Percentiles rank a stretch among this genome's conserved stretches.
phyloP scores from a whole-genome alignment of 345 rosid species.

The Acer yangbiense region DNA sequence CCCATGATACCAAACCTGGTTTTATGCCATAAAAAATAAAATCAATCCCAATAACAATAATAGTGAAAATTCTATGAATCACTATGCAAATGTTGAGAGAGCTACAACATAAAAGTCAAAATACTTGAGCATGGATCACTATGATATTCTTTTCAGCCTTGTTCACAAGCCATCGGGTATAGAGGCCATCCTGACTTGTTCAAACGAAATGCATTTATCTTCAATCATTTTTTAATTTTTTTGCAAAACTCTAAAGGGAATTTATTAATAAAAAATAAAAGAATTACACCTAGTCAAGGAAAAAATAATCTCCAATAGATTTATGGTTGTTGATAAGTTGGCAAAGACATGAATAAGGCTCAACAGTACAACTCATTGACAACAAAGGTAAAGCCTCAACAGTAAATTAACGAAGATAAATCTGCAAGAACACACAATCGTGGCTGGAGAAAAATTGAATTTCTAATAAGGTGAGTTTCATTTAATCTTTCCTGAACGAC shows the following conservation, averaged over 20 bases:
- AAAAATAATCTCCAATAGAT: neutral
- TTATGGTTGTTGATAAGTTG: neutral
- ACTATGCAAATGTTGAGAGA: neutral
- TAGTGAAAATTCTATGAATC: neutral
- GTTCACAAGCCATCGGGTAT: neutral
- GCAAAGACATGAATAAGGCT: neutral
- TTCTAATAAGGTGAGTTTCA: neutral
- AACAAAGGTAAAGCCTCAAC: neutral
- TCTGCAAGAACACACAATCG: neutral
- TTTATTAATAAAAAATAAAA: too few species aligned
- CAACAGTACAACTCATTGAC: neutral
- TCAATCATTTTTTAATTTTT: neutral
- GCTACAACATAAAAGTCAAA: neutral
- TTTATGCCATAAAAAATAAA: constrained; percentile 7
- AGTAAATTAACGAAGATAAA: neutral
- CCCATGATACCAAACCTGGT: constrained; percentile 99
- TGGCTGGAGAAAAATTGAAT: neutral
- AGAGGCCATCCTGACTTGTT: neutral
- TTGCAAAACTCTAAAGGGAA: neutral
- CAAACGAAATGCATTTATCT: neutral
- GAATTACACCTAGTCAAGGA: neutral
- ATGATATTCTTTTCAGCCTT: neutral
- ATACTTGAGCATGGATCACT: neutral
- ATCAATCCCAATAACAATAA: neutral
- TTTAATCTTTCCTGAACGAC: neutral